Evolutionary conservation across 352 stramenopile genomes (phyloP).

Genomic region (Globisporangium abappressorium): DNA sequence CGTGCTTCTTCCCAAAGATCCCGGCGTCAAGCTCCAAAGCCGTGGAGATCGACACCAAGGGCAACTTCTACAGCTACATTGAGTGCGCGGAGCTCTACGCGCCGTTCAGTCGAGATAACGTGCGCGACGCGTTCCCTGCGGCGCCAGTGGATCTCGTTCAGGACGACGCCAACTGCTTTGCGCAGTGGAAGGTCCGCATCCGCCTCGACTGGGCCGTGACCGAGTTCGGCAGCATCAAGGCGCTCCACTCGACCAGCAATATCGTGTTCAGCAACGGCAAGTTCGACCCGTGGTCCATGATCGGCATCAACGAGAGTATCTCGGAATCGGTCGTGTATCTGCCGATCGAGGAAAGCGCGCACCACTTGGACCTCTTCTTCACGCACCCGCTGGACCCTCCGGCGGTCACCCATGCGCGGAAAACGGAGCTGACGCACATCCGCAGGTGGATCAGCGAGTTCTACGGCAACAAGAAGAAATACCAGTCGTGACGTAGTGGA

Average conservation of each 20-base stretch:
- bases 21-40: constrained; percentile 19
- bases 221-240: constrained; percentile 51
- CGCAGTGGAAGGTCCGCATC: constrained; percentile 41
- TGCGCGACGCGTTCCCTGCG: constrained; percentile 37
- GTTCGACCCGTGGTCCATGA: constrained; percentile 59
- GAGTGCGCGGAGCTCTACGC: constrained; percentile 50
- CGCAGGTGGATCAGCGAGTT: constrained; percentile 70
- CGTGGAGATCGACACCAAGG: constrained; percentile 25
- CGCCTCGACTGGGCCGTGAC: constrained; percentile 41
- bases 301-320: constrained; percentile 38
- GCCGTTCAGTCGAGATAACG: constrained; percentile 38
- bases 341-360: constrained; percentile 43
- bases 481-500: too few species aligned
- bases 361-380: constrained; percentile 93
- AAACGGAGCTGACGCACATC: constrained; percentile 72
- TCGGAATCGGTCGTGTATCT: constrained; percentile 51
- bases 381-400: constrained; percentile 76
- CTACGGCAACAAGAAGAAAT: constrained; percentile 21
- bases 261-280: constrained; percentile 72
- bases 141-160: constrained; percentile 22
- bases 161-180: constrained; percentile 33
- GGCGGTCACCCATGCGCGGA: constrained; percentile 57
- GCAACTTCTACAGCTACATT: constrained; percentile 40
- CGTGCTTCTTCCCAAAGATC: constrained; percentile 29
- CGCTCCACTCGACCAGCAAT: constrained; percentile 41